Percentiles rank a stretch among this genome's conserved stretches.
Conservation (phyloP, 768 basidiomycete species). For the Mycena capillaripes region DNA sequence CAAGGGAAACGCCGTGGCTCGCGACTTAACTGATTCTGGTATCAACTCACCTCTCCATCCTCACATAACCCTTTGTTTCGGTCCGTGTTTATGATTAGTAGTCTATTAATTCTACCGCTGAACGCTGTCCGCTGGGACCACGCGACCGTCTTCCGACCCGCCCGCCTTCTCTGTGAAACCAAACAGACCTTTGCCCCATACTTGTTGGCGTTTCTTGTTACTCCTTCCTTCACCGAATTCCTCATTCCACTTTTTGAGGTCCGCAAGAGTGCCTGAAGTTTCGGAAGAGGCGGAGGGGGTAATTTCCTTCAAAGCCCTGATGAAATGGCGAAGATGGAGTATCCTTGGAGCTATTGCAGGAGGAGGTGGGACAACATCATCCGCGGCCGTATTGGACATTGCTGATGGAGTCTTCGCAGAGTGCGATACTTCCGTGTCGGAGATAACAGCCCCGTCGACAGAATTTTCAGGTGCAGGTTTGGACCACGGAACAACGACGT, state of each 20-base stretch:
- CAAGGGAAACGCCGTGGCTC: constrained; percentile 23
- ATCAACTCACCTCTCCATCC: background rate
- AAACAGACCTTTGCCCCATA: constrained; percentile 91
- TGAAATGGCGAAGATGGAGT: constrained; percentile 77
- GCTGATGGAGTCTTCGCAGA: background rate
- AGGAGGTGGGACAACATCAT: constrained; percentile 33
- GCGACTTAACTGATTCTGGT: constrained; percentile 13
- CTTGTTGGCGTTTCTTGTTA: constrained; percentile 71
- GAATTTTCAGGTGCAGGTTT: constrained; percentile 24
- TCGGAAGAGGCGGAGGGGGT: constrained; percentile 93
- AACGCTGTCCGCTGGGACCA: constrained; percentile 44
- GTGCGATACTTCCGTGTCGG: background rate
- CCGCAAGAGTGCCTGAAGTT: constrained; percentile 78
- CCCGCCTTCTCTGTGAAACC: constrained; percentile 76
- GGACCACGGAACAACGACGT: constrained; percentile 84
- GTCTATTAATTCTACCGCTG: constrained; percentile 36
- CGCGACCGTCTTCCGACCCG: constrained; percentile 59
- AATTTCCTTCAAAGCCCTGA: constrained; percentile 89
- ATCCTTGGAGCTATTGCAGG: constrained; percentile 30
- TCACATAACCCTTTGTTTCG: background rate
- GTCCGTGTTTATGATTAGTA: constrained; percentile 19
- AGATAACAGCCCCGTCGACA: background rate
- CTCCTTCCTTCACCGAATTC: constrained; percentile 91
- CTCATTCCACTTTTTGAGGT: constrained; percentile 91
- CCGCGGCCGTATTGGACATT: background rate